These are phyloP conservation scores for Solanum sparsipilum DNA, from an alignment of 257 asterid species.

Conservation along the genomic window DNA sequence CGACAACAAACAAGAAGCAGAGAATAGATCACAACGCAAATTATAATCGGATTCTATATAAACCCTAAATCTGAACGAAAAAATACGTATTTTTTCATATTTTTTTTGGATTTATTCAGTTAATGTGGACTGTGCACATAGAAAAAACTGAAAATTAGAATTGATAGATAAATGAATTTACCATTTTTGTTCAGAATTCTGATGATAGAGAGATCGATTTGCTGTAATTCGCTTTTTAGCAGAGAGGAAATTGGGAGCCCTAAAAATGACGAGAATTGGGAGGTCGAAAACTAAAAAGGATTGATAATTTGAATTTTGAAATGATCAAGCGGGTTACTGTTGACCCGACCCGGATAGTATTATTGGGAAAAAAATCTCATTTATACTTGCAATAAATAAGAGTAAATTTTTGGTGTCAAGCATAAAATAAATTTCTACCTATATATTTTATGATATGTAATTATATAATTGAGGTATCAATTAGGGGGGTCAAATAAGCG, in stretches of 20 bases:
- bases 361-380: neutral
- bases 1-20: neutral
- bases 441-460: too few relatives aligned
- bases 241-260: neutral
- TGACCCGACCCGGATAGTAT: neutral
- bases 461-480: too few relatives aligned
- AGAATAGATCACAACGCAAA: neutral
- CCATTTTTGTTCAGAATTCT: neutral
- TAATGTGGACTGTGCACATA: neutral
- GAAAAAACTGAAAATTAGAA: neutral
- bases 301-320: neutral
- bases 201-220: neutral
- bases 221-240: neutral
- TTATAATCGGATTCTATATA: neutral
- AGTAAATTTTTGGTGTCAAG: neutral
- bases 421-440: neutral
- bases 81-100: neutral
- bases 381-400: neutral
- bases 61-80: neutral
- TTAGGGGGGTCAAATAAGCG: rapidly evolving
- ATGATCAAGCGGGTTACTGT: neutral
- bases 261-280: neutral
- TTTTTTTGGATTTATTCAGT: neutral
- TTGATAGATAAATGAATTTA: neutral
- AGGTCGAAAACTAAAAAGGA: neutral